These are phyloP conservation scores for Cyclotella sp. DNA, from an alignment of 108 stramenopile species.

Conservation along the genomic window DNA sequence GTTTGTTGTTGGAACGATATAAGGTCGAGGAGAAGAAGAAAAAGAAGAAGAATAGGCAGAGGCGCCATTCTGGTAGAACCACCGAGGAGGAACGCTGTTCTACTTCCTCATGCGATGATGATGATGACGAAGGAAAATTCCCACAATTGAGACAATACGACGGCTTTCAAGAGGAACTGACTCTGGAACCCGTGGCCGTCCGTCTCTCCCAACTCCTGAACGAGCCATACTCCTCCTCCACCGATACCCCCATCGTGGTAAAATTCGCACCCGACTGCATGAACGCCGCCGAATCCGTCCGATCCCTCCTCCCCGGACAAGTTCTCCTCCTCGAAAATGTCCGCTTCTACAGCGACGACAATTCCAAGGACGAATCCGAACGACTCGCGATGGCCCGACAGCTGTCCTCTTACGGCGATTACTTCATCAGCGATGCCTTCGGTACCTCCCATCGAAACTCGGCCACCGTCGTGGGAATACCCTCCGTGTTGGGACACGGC, in stretches of 20 bases:
- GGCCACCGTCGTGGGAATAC: constrained; percentile 69
- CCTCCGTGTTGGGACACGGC: constrained; percentile 54
- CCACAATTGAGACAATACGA: constrained; percentile 52
- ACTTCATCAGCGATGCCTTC: constrained; percentile 98
- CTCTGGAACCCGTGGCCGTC: constrained; percentile 83
- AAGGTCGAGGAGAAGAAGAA: neutral
- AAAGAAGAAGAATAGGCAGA: too few species aligned
- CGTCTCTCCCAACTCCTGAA: constrained; percentile 82
- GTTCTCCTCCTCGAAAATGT: constrained; percentile 93
- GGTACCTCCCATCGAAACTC: constrained; percentile 98
- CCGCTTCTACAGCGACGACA: constrained; percentile 94
- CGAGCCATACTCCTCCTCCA: constrained; percentile 6
- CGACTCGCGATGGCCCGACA: constrained; percentile 31
- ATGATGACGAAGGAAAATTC: constrained; percentile 11
- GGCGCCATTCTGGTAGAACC: too few species aligned
- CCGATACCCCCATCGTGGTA: constrained; percentile 60
- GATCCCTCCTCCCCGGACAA: constrained; percentile 58
- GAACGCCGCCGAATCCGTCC: constrained; percentile 53
- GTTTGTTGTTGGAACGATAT: constrained; percentile 38
- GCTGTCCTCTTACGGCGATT: constrained; percentile 75
- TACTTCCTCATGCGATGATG: neutral
- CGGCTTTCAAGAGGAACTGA: constrained; percentile 65
- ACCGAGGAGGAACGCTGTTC: too few species aligned
- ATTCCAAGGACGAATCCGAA: constrained; percentile 34
- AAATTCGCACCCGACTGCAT: constrained; percentile 77